Evolutionary conservation across 1,284 basidiomycete species (phyloP), one percentile per base, ranked within the genome.

Genomic region (Lentinula novae-zelandiae): DNA sequence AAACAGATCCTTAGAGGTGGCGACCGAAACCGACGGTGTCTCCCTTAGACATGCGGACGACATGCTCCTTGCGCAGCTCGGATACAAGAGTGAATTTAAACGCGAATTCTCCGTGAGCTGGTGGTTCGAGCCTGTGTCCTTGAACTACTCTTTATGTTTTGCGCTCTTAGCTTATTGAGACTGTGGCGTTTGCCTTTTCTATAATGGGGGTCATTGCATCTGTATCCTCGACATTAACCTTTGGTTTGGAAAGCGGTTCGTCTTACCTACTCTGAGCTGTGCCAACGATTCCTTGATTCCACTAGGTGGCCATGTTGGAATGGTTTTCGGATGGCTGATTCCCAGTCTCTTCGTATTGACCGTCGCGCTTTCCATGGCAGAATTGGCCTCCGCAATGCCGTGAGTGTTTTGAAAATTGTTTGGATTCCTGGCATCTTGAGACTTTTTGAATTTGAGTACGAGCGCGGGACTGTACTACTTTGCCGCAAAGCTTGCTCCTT

Each of bases 261-360:
- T 56, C 55, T 15, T 71, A 71, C 17, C 6, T 33, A 17, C 36
- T 33, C 20, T 10, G 0, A 27, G 27, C 27, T 27, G 27, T 27
- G 22, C 20, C 36, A 5, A 22, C 13, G 9, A 55, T 38, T 22
- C 6, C 17, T 9, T 13, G 27, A 48, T 36, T 17, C 17, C 9
- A 9, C 20, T 6, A 82, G 87, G 87, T 58, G 88, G 89, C 5
- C 88, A 90, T 70, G 84, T 89, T 31, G 88, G 89, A 20, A 85
- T 91, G 80, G 81, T 90, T 7, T 91, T 86, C 74, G 89, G 89
- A 22, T 92, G 89, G 89, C 72, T 89, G 20, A 86, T 91, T 62
- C 89, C 89, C 3, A 82, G 77, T 64, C 75, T 87, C 56, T 89
- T 90, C 64, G 88, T 92, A 42, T 76, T 85, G 73, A 76, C 80